Conservation (phyloP, 2,329 filamentous ascomycete genomes). For the Cercospora sp. region DNA sequence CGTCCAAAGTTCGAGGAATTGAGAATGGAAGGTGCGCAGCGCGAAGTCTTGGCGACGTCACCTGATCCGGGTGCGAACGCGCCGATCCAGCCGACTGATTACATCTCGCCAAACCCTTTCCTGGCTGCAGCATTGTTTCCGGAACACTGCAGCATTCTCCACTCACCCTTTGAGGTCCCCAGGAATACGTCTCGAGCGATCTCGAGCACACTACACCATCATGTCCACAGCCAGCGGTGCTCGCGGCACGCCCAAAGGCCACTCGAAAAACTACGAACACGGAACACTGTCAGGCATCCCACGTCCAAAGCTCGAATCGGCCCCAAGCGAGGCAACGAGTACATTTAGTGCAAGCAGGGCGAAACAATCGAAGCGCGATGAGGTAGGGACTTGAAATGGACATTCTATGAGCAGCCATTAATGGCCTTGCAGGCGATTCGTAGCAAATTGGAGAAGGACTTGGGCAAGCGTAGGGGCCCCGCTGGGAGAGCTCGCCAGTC, state of each 20-base stretch:
- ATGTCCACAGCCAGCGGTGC: conserved; percentile 66
- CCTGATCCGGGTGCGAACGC: neutral
- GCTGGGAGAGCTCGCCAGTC: conserved; percentile 76
- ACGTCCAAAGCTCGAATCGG: conserved; percentile 66
- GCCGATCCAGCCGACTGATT: conserved; percentile 1
- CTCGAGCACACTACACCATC: conserved; percentile 26
- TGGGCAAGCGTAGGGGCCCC: conserved; percentile 93
- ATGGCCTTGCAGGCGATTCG: conserved; percentile 73
- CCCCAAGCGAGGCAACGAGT: conserved; percentile 56
- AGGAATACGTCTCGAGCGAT: neutral
- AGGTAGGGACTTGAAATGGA: conserved; percentile 60
- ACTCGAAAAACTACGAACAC: conserved; percentile 59
- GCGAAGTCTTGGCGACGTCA: conserved; percentile 1
- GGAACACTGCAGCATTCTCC: neutral
- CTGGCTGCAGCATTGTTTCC: neutral
- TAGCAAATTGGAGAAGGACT: conserved; percentile 92
- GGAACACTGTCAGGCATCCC: conserved; percentile 62
- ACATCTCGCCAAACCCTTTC: neutral
- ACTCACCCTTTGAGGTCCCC: neutral
- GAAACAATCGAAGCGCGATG: conserved; percentile 96
- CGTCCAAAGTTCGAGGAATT: conserved; percentile 3
- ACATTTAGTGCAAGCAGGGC: conserved; percentile 89
- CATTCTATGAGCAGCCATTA: conserved; percentile 3
- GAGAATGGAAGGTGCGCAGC: neutral
- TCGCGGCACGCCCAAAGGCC: conserved; percentile 66